These are phyloP conservation scores for Veloporphyrellus conicus DNA, from an alignment of 1,284 basidiomycete species.

Conservation along the genomic window DNA sequence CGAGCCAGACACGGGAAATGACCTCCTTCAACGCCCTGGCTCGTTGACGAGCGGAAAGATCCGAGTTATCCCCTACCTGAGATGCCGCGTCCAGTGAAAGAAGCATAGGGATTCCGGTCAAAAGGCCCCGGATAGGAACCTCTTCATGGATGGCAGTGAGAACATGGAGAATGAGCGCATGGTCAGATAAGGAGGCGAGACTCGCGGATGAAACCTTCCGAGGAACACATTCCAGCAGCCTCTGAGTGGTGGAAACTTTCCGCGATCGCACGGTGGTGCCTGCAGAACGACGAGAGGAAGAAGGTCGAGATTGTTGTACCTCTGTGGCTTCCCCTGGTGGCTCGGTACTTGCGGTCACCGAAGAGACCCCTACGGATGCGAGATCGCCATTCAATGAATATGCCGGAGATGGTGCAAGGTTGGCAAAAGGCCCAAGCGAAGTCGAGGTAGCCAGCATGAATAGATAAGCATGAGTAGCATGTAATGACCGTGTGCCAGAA, in stretches of 20 bases:
- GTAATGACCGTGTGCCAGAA: slow-evolving; percentile 63
- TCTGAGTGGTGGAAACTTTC: slow-evolving; percentile 53
- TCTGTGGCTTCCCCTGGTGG: slow-evolving; percentile 21
- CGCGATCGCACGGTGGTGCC: slow-evolving; percentile 45
- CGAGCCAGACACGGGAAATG: slow-evolving; percentile 60
- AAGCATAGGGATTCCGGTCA: slow-evolving; percentile 84
- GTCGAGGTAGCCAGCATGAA: slow-evolving; percentile 75
- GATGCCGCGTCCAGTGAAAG: slow-evolving; percentile 66
- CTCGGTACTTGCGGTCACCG: slow-evolving; percentile 37
- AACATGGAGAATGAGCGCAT: slow-evolving; percentile 68
- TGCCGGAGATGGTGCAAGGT: slow-evolving; percentile 41
- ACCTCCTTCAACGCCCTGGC: slow-evolving; percentile 62
- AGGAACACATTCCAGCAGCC: slow-evolving; percentile 48
- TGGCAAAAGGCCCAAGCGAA: slow-evolving; percentile 47
- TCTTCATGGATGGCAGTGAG: slow-evolving; percentile 66
- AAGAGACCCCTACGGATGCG: slow-evolving; percentile 36
- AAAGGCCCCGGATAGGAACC: slow-evolving; percentile 67
- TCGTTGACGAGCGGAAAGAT: slow-evolving; percentile 44
- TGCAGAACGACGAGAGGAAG: slow-evolving; percentile 47
- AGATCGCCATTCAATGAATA: slow-evolving; percentile 35
- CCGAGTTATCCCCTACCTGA: slow-evolving; percentile 39
- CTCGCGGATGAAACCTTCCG: slow-evolving; percentile 42
- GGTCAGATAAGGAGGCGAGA: slow-evolving; percentile 69
- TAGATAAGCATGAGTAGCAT: slow-evolving; percentile 72
- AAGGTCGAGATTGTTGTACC: slow-evolving; percentile 29